Conservation (phyloP, 352 stramenopile species). For the Phytophthora pinifolia region DNA sequence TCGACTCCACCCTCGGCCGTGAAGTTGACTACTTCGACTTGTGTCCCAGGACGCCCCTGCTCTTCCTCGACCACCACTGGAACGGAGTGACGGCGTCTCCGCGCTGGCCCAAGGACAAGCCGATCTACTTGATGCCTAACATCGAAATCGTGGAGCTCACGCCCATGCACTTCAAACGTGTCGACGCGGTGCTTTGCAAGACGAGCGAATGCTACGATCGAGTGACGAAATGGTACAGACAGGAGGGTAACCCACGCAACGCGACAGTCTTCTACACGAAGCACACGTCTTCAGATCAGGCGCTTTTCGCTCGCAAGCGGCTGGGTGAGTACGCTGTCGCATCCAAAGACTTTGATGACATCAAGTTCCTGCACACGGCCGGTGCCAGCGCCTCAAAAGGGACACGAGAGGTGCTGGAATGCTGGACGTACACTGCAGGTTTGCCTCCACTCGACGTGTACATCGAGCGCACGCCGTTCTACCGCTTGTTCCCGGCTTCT, state of each 20-base stretch:
- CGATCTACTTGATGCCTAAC: slow-evolving; percentile 51
- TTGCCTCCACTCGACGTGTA: slow-evolving; percentile 49
- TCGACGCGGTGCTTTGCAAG: slow-evolving; percentile 68
- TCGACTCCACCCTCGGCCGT: slow-evolving; percentile 22
- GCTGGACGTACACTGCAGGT: slow-evolving; percentile 45
- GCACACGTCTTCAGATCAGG: slow-evolving; percentile 46
- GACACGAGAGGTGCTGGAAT: slow-evolving; percentile 52
- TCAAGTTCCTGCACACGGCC: slow-evolving; percentile 53
- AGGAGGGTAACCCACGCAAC: slow-evolving; percentile 45
- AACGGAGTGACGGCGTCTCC: slow-evolving; percentile 14
- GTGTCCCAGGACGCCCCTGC: slow-evolving; percentile 45
- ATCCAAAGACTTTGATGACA: slow-evolving; percentile 40
- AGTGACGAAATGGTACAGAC: slow-evolving; percentile 45
- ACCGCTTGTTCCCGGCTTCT: slow-evolving; percentile 22
- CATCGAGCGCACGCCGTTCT: slow-evolving; percentile 29
- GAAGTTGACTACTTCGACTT: slow-evolving; percentile 57
- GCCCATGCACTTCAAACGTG: slow-evolving; percentile 45
- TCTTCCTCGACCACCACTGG: slow-evolving; percentile 69
- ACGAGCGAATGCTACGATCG: slow-evolving; percentile 49
- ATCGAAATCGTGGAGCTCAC: slow-evolving; percentile 60
- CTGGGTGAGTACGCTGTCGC: slow-evolving; percentile 25
- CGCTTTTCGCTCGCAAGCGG: slow-evolving; percentile 22
- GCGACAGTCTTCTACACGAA: slow-evolving; percentile 54
- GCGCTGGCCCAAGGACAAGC: slow-evolving; percentile 39
- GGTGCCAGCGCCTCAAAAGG: slow-evolving; percentile 56